Evolutionary conservation across 768 basidiomycete genomes (phyloP).

Genomic region (Leccinum variicolor): DNA sequence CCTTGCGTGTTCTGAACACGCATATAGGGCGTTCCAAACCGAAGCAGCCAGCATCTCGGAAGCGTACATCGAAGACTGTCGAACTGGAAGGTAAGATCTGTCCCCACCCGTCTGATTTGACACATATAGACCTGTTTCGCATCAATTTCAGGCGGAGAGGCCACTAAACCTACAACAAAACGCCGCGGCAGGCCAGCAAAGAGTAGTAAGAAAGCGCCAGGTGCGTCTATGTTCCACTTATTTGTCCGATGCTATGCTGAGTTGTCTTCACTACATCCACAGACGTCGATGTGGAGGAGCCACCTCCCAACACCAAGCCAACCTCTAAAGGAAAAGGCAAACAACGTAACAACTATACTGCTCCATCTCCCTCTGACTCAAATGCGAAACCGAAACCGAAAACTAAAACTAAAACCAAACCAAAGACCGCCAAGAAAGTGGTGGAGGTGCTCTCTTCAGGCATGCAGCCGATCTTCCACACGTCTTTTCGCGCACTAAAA

Average conservation of each 20-base stretch:
- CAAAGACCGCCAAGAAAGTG: constrained; percentile 2
- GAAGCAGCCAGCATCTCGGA: no score
- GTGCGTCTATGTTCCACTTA: not conserved
- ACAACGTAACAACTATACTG: not conserved
- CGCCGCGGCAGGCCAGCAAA: constrained; percentile 15
- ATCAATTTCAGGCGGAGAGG: not conserved
- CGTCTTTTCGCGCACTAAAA: not conserved
- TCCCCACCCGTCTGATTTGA: not conserved
- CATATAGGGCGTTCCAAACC: constrained; percentile 4
- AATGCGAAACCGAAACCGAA: constrained; percentile 7
- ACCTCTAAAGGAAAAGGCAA: constrained; percentile 11
- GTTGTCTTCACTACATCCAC: not conserved
- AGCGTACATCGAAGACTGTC: no score
- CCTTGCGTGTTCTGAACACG: not conserved
- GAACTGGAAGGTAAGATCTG: not conserved
- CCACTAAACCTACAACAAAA: constrained; percentile 10
- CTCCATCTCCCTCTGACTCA: not conserved
- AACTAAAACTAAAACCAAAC: not conserved
- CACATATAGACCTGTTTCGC: not conserved
- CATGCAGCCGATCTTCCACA: not conserved
- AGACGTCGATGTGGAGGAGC: constrained; percentile 4
- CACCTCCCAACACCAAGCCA: not conserved
- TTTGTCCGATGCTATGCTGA: not conserved
- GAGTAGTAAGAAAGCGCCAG: constrained; percentile 7
- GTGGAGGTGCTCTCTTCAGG: constrained; percentile 14